phyloP scores from a whole-genome alignment of 805 yeast species.

The Priceomyces haplophilus region DNA sequence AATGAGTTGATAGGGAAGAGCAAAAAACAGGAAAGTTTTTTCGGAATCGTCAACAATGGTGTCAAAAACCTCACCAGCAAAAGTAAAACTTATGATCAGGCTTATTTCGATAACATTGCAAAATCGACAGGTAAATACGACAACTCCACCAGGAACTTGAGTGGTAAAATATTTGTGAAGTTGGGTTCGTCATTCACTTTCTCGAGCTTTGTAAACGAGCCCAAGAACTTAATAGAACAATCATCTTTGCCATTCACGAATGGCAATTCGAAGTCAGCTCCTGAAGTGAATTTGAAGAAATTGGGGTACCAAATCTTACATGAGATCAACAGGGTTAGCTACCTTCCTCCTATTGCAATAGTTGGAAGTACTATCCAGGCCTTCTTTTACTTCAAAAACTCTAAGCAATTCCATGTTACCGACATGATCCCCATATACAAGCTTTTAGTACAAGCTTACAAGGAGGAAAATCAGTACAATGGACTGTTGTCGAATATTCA shows the following conservation, averaged over 20 bases:
- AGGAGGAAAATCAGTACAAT: slow-evolving; percentile 18
- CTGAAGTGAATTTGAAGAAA: slow-evolving; percentile 38
- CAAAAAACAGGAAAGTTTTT: slow-evolving; percentile 51
- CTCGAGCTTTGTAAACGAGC: slow-evolving; percentile 19
- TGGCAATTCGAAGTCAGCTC: slow-evolving; percentile 10
- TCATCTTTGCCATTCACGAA: slow-evolving; percentile 8
- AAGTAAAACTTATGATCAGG: slow-evolving; percentile 7
- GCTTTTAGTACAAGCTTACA: slow-evolving; percentile 19
- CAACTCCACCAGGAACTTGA: slow-evolving; percentile 24
- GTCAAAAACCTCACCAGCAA: slow-evolving; percentile 22
- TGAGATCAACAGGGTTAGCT: slow-evolving; percentile 49
- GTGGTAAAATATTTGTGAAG: slow-evolving; percentile 36
- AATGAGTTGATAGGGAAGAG: slow-evolving; percentile 56
- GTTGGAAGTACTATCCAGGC: slow-evolving; percentile 46
- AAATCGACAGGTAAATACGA: slow-evolving; percentile 25
- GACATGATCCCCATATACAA: slow-evolving; percentile 31
- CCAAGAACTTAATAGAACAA: slow-evolving; percentile 11
- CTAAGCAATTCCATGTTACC: slow-evolving; percentile 15
- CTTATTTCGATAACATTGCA: slow-evolving; percentile 6
- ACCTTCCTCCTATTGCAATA: slow-evolving; percentile 52
- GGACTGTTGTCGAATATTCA: slow-evolving; percentile 20
- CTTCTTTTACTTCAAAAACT: slow-evolving; percentile 22
- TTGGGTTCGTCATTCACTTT: slow-evolving; percentile 32
- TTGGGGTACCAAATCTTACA: slow-evolving; percentile 53
- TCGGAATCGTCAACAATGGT: slow-evolving; percentile 36